Base-by-base conservation (phyloP, 345 rosid genomes). In the Geranium brycei region DNA sequence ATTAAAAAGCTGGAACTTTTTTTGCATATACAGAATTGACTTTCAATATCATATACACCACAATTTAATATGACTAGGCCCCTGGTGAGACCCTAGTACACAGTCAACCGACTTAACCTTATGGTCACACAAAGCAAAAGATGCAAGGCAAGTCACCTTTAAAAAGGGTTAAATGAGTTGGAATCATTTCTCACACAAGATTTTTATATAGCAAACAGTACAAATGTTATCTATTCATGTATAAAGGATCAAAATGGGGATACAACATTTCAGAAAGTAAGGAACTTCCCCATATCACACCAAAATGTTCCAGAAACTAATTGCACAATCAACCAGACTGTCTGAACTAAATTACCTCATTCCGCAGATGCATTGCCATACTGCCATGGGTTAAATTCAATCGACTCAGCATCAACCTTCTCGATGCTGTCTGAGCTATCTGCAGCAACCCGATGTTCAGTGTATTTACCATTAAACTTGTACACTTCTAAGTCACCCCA, bases 321-420 rank as follows among this genome's bases (percentile, higher is more conserved):
- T 66, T 62, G 66, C 57, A 28, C 56, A 69, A 65, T 66, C 61
- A 58, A 63, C 41, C 41, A 63, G 3, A 41, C 53, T 23, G 56
- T 66, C 40, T 59, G 23, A 5, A 35, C 17, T 51, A 28, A 53
- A 31, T 16, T 75, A 72, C 73, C 73, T 87, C 79, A 85, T 76
- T 87, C 86, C 1, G 84, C 72, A 60, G 81, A 71, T 68, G 78
- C 11, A 68, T 80, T 77, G 62, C 80, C 78, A 62, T 82, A 88
- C 66, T 86, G 95, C 95, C 91, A 88, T 0, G 88, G 90, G 74
- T 84, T 81, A 71, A 86, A 88, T 64, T 84, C 87, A 7, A 77
- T 66, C 8, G 86, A 78, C 35, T 71, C 61, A 60, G 68, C 63
- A 64, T 84, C 83, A 17, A 56, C 63, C 61, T 71, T 81, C 1